Conservation (phyloP, 495 filamentous ascomycete genomes). For the Penicillium angulare region DNA sequence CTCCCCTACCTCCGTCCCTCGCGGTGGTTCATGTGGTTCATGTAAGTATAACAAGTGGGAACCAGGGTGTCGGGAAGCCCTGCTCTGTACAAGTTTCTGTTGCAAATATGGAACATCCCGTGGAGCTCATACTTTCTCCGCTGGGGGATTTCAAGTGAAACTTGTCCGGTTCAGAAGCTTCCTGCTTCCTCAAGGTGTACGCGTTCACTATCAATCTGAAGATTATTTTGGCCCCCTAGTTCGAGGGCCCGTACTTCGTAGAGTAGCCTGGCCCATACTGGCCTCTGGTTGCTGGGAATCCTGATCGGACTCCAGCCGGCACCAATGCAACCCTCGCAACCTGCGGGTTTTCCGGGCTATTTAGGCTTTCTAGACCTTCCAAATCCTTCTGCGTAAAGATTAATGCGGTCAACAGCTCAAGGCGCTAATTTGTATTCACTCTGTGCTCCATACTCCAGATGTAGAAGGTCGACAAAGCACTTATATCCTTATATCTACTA, state of each 20-base stretch:
- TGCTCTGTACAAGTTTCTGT: too few relatives aligned
- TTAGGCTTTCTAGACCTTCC: background rate
- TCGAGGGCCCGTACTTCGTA: too few relatives aligned
- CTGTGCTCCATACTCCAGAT: too few relatives aligned
- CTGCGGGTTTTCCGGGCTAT: background rate
- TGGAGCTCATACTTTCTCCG: background rate
- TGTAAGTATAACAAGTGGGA: background rate
- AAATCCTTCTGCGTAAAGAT: too few relatives aligned
- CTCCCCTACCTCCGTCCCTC: too few relatives aligned
- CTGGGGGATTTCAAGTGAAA: background rate
- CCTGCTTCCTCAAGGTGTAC: background rate
- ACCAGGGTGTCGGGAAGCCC: background rate
- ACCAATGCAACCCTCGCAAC: constrained; percentile 2
- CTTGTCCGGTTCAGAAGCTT: constrained; percentile 6
- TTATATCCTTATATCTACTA: too few relatives aligned
- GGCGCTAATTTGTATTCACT: too few relatives aligned
- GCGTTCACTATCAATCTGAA: too few relatives aligned
- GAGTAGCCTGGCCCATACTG: too few relatives aligned
- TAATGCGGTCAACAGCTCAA: too few relatives aligned
- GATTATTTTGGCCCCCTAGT: too few relatives aligned
- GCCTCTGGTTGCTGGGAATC: background rate
- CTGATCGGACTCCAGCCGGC: constrained; percentile 8
- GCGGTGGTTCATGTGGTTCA: background rate
- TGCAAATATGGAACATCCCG: background rate
- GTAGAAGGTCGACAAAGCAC: too few relatives aligned